Base-by-base conservation (phyloP, 1,284 basidiomycete genomes). In the Malassezia equina region DNA sequence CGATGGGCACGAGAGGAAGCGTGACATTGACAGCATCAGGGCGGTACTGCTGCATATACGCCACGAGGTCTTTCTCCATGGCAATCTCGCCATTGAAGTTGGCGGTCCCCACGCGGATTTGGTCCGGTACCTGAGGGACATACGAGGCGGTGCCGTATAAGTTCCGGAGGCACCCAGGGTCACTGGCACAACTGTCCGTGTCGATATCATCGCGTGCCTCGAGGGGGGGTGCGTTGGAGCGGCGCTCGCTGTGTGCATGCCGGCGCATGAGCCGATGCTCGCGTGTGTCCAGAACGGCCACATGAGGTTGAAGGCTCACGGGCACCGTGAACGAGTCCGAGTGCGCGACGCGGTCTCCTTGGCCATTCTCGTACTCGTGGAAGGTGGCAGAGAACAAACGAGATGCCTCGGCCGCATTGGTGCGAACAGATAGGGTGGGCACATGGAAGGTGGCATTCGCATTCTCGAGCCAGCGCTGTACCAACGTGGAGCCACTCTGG, bases 31-130 rank as follows among this genome's bases (percentile, higher is more conserved):
- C 32, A n/a, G 49, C 49, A 13, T 51, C 49, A 5, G 49, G 78
- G 73, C 66, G 56, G 62, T 83, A 85, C 7, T 79, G 31, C 2
- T 52, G 76, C 24, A 27, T 25, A 25, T 23, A 51, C 15, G 40
- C 23, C 2, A 24, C 23, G 13, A 82, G 76, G 68, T 83, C 81
- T n/a, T 77, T 77, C 36, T 71, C 71, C 67, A 78, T 82, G 42
- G 67, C 56, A 19, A 47, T 64, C 55, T 71, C 23, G 7, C 55
- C 56, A 25, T 65, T 44, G 57, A 70, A 71, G 1, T 64, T 65
- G 12, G 55, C 59, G 33, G 70, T 55, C n/a, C 62, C 67, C n/a
- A 52, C 11, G 17, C 51, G 42, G 17, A 45, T 34, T 33, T 24
- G 7, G 2, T 44, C 31, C 6, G 51, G 42, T 1, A 24, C 32